Base-by-base conservation (phyloP, 495 filamentous ascomycete genomes). In the Cladorrhinum samala region DNA sequence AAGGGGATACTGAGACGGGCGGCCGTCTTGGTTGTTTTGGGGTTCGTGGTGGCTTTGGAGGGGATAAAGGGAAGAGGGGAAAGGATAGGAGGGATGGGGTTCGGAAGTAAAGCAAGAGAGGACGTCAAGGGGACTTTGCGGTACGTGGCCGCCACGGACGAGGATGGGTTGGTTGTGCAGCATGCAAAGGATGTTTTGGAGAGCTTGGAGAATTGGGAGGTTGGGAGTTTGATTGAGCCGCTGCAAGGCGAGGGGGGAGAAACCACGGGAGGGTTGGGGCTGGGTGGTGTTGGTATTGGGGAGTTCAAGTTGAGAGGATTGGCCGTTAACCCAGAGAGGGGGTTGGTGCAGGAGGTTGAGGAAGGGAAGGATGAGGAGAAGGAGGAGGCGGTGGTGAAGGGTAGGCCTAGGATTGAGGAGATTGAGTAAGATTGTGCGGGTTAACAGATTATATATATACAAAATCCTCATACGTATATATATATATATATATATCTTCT, bases 1-100 rank as follows among this genome's bases (percentile, higher is more conserved):
- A 81, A 77, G 37, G 86, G 83, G 0, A 91, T 93, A 27, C 65
- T 94, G 21, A 72, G 90, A 19, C 77, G 90, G 6, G 82, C 88
- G 20, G 88, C 88, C 2, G 81, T 83, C 0, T 60, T 91, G 16
- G 69, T 89, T 9, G 67, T 93, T 17, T 68, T 89, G 33, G 80
- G 79, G 45, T 77, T 91, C 38, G 64, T 93, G 19, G 79, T 74
- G 56, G 80, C 83, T 1, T 63, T 91, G 37, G 85, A 88, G 47
- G 66, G 71, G 6, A 79, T 77, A 3, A 73, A 33, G 76, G 3
- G 73, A 82, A 56, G 64, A 61, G 17, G 79, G 77, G 9, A 72
- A 58, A 36, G 74, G 72, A 25, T 55, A 82, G 6, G 79, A 11
- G 11, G 79, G 3, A 84, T 88, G 57, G 80, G 82, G 2, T 79